Evolutionary conservation across 2,329 filamentous ascomycete species (phyloP).

Genomic region (Trichoderma oligosporum): DNA sequence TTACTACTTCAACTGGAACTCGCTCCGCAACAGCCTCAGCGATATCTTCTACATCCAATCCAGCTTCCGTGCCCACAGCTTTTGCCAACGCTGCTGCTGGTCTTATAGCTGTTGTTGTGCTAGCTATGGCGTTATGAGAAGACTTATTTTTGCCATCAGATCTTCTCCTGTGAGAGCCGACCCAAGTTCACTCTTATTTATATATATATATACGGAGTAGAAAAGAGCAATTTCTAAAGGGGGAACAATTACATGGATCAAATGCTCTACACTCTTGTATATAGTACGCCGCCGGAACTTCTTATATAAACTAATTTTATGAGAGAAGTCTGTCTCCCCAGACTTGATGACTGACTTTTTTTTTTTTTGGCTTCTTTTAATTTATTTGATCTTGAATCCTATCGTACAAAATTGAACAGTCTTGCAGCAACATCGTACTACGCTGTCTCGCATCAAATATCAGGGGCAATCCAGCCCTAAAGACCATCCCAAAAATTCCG

Average conservation of each 20-base stretch:
- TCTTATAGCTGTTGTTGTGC: conserved; percentile 24
- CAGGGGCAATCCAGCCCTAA: conserved; percentile 14
- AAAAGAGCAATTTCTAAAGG: too few relatives aligned
- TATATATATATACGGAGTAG: neutral
- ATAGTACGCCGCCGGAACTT: neutral
- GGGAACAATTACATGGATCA: neutral
- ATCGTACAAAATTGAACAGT: conserved; percentile 22
- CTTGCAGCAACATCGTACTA: conserved; percentile 20
- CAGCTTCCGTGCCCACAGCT: conserved; percentile 25
- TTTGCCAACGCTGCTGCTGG: conserved; percentile 23
- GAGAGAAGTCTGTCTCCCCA: neutral
- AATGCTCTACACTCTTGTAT: neutral
- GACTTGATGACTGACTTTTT: conserved; percentile 15
- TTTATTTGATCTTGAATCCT: conserved; percentile 19
- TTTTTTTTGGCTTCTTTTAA: neutral
- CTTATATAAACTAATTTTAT: neutral
- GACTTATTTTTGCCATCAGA: neutral
- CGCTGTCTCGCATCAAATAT: conserved; percentile 24
- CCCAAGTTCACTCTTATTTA: neutral
- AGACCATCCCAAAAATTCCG: conserved; percentile 10
- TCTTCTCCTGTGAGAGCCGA: neutral
- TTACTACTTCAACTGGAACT: conserved; percentile 5
- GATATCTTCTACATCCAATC: conserved; percentile 21
- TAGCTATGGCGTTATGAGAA: conserved; percentile 22
- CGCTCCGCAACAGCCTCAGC: neutral